These are phyloP conservation scores for Lachnellula occidentalis DNA, from an alignment of 2,329 filamentous ascomycete genomes.

Conservation along the genomic window DNA sequence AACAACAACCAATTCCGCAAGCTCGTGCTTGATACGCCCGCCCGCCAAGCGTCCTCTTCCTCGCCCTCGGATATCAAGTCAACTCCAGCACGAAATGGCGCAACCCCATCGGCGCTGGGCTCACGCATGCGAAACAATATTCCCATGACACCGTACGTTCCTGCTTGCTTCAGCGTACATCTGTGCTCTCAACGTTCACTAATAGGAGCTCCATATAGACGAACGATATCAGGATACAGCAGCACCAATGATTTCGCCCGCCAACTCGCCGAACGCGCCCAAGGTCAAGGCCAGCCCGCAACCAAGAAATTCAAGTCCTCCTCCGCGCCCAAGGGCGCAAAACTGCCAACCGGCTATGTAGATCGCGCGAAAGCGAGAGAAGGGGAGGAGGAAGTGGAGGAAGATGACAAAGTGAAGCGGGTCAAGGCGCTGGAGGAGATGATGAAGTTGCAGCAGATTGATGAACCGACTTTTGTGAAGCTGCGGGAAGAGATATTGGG, in stretches of 20 bases:
- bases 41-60: conserved; percentile 28
- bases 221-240: conserved; percentile 18
- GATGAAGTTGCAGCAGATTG: conserved; percentile 78
- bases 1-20: conserved; percentile 94
- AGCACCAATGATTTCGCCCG: conserved; percentile 63
- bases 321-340: conserved; percentile 75
- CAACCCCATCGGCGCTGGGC: conserved; percentile 56
- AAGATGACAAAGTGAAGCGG: conserved; percentile 53
- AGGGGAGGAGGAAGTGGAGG: conserved; percentile 46
- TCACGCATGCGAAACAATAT: conserved; percentile 76
- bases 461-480: conserved; percentile 70
- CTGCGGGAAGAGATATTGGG: conserved; percentile 73
- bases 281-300: conserved; percentile 25
- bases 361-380: conserved; percentile 69
- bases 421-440: conserved; percentile 76
- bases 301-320: conserved; percentile 72
- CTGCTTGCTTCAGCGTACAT: background rate
- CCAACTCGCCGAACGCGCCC: conserved; percentile 65
- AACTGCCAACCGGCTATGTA: conserved; percentile 72
- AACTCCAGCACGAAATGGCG: conserved; percentile 37
- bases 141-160: conserved; percentile 82
- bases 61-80: conserved; percentile 11
- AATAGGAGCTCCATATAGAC: conserved; percentile 10
- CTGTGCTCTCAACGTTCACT: background rate
- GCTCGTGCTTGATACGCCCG: conserved; percentile 56